Evolutionary conservation across 2,329 filamentous ascomycete species (phyloP), one percentile per base, ranked within the genome.

Genomic region (Cryphonectria nitschkei): DNA sequence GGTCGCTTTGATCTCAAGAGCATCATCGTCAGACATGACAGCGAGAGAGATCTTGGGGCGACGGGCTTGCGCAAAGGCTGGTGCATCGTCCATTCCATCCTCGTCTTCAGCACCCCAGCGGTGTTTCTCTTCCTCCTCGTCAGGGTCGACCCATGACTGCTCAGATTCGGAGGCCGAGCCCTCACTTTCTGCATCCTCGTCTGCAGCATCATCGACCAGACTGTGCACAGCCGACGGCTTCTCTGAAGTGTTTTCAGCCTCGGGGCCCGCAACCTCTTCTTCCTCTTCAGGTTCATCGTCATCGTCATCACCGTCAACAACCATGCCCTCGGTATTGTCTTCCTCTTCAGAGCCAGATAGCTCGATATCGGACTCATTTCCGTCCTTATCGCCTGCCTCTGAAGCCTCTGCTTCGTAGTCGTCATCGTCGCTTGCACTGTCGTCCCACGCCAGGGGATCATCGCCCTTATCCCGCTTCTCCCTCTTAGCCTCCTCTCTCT

Each of bases 401-500:
- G 80, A 81, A 13, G 79, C 82, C 69, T 82, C 83, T 22, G 60
- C 80, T 70, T 81, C 82, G 56, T 82, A 78, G 29, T 84, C 85
- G 61, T 86, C 85, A 26, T 82, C 81, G 46, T 87, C 88, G 52
- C 87, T 85, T 1, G 85, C 85, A 68, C 86, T 88, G 62, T 88
- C 86, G 73, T 88, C 87, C 84, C 85, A 88, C 41, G 81, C 86
- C 34, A 88, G 76, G 14, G 84, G 84, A 72, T 88, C 87, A 19
- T 79, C 78, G 1, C 83, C 84, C 7, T 78, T 82, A 74, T 77
- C 83, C 76, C 81, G 84, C 76, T 78, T 86, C 68, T 89, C 86
- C 77, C 90, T 89, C 81, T 93, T 95, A 0, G 89, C 89, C 61
- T 89, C 90, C 39, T 88, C 91, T 74, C 90, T 90, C 81, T 99